Conservation (phyloP, 2,329 filamentous ascomycete species). For the Huntiella omanensis region DNA sequence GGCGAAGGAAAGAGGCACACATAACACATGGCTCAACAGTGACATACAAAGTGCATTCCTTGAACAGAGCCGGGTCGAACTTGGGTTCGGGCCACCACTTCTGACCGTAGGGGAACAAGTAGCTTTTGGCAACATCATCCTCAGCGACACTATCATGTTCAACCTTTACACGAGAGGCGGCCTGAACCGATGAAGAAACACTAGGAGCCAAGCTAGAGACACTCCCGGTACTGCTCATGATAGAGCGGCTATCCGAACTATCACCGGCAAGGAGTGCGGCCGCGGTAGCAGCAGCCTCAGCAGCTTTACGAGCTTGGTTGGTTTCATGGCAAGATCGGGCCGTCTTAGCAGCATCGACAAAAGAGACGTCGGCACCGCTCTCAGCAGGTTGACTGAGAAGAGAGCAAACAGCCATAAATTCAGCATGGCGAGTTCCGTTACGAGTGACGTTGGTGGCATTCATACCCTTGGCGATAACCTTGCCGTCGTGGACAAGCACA, state of each 20-base stretch:
- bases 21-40: constrained; percentile 98
- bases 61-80: constrained; percentile 17
- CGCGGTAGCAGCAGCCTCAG: constrained; percentile 20
- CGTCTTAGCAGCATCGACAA: constrained; percentile 12
- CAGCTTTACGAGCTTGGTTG: constrained; percentile 14
- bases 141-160: constrained; percentile 17
- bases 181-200: constrained; percentile 8
- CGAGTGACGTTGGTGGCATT: constrained; percentile 89
- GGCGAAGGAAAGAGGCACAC: constrained; percentile 83
- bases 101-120: constrained; percentile 43
- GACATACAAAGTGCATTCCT: constrained; percentile 68
- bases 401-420: constrained; percentile 67
- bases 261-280: constrained; percentile 14
- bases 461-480: constrained; percentile 77
- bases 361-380: constrained; percentile 7
- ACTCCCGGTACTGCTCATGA: constrained; percentile 5
- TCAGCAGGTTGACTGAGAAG: constrained; percentile 23
- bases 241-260: constrained; percentile 7
- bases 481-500: constrained; percentile 65
- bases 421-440: constrained; percentile 83
- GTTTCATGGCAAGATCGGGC: constrained; percentile 12
- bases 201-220: constrained; percentile 9
- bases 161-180: constrained; percentile 9
- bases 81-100: constrained; percentile 19
- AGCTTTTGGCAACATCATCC: constrained; percentile 33